These are phyloP conservation scores for Ailanthus altissimus DNA, from an alignment of 345 rosid genomes.

Conservation along the genomic window DNA sequence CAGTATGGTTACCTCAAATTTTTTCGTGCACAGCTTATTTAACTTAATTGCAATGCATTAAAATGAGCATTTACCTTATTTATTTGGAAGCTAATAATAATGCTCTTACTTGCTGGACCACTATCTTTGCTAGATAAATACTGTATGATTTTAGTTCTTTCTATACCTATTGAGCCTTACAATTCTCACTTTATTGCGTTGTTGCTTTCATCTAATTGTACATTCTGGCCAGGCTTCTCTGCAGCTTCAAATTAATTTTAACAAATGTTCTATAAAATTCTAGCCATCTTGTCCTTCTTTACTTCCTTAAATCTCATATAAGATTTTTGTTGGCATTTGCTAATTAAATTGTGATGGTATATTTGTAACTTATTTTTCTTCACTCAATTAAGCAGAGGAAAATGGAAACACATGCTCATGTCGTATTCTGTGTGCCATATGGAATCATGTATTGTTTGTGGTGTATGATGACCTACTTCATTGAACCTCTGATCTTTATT, in stretches of 20 bases:
- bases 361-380: neutral
- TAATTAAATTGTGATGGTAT: neutral
- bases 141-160: neutral
- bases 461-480: neutral
- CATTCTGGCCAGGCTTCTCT: neutral
- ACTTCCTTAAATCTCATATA: neutral
- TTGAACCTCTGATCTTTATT: neutral
- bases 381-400: neutral
- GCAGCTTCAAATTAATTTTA: neutral
- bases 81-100: neutral
- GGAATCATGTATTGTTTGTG: neutral
- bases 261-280: neutral
- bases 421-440: neutral
- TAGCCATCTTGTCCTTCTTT: neutral
- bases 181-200: neutral
- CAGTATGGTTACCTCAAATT: neutral
- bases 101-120: neutral
- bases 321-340: neutral
- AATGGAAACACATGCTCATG: neutral
- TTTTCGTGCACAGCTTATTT: neutral
- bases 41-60: neutral
- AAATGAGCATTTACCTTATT: neutral
- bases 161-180: neutral
- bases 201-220: neutral
- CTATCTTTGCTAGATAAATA: neutral